Percentiles rank a stretch among this genome's conserved stretches.
Evolutionary conservation across 805 yeast species (phyloP).

Genomic region (Saccharomyces paradoxus): DNA sequence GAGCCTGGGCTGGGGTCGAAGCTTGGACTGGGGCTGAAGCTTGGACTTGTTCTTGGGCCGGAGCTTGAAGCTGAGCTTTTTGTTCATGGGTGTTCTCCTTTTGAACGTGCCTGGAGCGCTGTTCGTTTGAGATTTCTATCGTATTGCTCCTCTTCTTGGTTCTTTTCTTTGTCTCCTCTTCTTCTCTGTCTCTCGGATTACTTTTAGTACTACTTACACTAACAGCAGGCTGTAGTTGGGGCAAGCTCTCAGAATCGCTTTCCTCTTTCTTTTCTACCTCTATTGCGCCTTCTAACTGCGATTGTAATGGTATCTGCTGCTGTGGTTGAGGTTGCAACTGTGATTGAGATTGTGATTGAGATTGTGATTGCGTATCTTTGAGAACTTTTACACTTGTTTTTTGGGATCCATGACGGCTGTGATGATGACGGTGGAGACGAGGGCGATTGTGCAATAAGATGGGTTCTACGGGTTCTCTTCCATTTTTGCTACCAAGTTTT

Average conservation of each 20-base stretch:
- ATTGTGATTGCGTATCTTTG: too few species aligned
- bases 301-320: neutral
- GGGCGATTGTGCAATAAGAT: neutral
- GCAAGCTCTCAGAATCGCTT: neutral
- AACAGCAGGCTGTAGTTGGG: conserved; percentile 11
- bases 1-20: neutral
- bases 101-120: neutral
- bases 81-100: neutral
- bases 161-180: neutral
- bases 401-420: neutral
- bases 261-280: neutral
- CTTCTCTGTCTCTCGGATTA: neutral
- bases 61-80: neutral
- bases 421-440: neutral
- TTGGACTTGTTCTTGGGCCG: neutral
- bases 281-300: neutral
- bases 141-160: neutral
- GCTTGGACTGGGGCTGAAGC: neutral
- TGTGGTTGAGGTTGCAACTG: neutral
- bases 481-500: neutral
- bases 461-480: neutral
- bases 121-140: neutral
- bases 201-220: conserved; percentile 9
- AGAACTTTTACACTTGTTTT: neutral
- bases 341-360: neutral